Conservation (phyloP, 495 filamentous ascomycete genomes). For the Penicillium bialowiezense region DNA sequence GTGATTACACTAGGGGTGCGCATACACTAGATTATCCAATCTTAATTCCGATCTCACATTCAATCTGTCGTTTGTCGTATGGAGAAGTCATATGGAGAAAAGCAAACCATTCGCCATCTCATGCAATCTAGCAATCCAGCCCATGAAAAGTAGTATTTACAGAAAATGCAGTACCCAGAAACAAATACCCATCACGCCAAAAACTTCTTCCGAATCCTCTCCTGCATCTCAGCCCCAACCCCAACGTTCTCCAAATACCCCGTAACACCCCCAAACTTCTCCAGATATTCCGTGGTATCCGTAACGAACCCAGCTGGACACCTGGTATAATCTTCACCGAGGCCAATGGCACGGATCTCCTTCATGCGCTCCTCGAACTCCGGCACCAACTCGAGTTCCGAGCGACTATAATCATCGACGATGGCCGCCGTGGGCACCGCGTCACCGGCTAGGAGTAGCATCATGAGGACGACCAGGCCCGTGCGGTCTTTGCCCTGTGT, state of each 20-base stretch:
- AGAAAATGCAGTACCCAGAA: constrained; percentile 1
- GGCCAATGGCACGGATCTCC: constrained; percentile 66
- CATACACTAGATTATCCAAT: too few relatives aligned
- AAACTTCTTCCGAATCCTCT: constrained; percentile 30
- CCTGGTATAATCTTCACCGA: constrained; percentile 65
- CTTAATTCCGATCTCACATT: too few relatives aligned
- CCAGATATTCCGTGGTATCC: constrained; percentile 48
- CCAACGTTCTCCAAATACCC: constrained; percentile 61
- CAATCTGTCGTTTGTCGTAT: too few relatives aligned
- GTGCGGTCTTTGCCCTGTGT: constrained; percentile 89
- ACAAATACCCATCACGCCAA: constrained; percentile 11
- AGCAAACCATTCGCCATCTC: background rate
- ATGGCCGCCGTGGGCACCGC: constrained; percentile 55
- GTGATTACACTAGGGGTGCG: too few relatives aligned
- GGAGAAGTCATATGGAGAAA: background rate
- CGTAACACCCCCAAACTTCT: constrained; percentile 58
- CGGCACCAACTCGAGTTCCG: constrained; percentile 55
- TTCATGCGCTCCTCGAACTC: constrained; percentile 60
- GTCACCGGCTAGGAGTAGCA: constrained; percentile 56
- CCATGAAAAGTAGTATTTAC: constrained; percentile 1
- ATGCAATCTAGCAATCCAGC: constrained; percentile 4
- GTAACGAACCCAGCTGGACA: constrained; percentile 57
- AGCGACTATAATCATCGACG: constrained; percentile 63
- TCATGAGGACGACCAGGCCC: constrained; percentile 65
- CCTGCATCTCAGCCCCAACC: constrained; percentile 41